Conservation (phyloP, 1,284 basidiomycete genomes). For the Cutaneotrichosporon cutaneum region DNA sequence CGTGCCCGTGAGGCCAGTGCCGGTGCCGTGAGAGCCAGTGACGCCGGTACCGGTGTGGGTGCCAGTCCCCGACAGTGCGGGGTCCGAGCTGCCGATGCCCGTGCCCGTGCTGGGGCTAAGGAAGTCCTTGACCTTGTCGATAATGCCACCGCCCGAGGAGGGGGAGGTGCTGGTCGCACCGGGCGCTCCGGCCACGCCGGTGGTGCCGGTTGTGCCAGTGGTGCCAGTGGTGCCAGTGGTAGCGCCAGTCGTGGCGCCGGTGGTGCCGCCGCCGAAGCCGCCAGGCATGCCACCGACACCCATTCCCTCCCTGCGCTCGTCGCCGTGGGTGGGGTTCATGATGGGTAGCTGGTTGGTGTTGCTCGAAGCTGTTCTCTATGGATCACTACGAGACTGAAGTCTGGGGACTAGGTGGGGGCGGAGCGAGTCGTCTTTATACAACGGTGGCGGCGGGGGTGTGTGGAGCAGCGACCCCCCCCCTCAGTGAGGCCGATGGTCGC, state of each 20-base stretch:
- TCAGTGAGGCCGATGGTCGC: no score
- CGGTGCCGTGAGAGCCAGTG: not conserved
- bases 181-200: no score
- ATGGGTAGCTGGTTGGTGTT: not conserved
- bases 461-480: no score
- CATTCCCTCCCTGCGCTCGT: not conserved
- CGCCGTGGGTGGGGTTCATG: slow-evolving; percentile 4
- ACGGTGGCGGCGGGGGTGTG: not conserved
- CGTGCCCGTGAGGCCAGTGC: not conserved
- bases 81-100: no score
- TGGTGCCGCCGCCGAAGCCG: not conserved
- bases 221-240: not conserved
- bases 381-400: not conserved
- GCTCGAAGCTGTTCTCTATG: not conserved
- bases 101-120: not conserved
- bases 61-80: no score
- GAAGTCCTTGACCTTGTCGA: not conserved
- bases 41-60: slow-evolving; percentile 2
- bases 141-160: not conserved
- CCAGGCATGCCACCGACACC: slow-evolving; percentile 6
- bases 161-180: not conserved
- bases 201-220: not conserved
- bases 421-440: not conserved
- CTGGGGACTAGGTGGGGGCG: not conserved
- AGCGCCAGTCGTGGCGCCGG: not conserved